Conservation (phyloP, 495 filamentous ascomycete species). For the Neurospora sp. region DNA sequence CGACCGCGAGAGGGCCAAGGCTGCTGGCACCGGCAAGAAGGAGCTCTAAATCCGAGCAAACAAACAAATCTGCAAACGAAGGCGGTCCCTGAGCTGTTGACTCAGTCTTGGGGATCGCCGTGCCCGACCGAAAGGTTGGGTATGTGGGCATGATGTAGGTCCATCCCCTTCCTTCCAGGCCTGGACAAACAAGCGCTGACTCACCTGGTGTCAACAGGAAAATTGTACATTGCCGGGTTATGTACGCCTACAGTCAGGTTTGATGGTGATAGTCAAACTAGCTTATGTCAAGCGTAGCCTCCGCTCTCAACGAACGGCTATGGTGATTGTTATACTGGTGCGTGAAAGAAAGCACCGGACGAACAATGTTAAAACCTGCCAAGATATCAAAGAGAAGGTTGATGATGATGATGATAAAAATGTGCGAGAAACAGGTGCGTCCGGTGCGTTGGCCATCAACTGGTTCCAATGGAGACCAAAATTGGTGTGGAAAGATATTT, state of each 20-base stretch:
- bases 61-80: not conserved
- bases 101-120: not conserved
- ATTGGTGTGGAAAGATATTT: not conserved
- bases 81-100: not conserved
- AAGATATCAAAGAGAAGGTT: not conserved
- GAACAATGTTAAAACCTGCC: not conserved
- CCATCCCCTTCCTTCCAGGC: not conserved
- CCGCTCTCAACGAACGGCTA: not conserved
- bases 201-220: not conserved
- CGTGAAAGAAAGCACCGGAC: not conserved
- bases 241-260: not conserved
- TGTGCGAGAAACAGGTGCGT: not conserved
- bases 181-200: not conserved
- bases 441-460: not conserved
- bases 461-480: not conserved
- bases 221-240: not conserved
- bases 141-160: not conserved
- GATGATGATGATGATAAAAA: not conserved
- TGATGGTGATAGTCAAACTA: not conserved
- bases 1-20: constrained; percentile 41
- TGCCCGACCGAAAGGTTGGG: not conserved
- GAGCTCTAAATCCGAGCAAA: constrained; percentile 23
- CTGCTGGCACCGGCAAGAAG: constrained; percentile 30
- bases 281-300: not conserved
- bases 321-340: not conserved